Evolutionary conservation across 768 basidiomycete genomes (phyloP), one percentile per base, ranked within the genome.

Genomic region (Harrya chromipes): DNA sequence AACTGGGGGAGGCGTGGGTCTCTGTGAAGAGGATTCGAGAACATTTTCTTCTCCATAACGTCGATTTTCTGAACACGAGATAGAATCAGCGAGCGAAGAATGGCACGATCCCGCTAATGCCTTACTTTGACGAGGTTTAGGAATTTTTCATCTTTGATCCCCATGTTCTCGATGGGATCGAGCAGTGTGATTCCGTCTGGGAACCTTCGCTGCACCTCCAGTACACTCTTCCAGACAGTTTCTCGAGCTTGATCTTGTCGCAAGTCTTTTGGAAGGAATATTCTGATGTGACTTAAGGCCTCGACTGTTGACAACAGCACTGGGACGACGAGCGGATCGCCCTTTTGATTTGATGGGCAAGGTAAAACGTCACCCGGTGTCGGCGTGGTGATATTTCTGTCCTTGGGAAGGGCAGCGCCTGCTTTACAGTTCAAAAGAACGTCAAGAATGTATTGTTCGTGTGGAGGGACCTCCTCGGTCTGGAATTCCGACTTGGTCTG

Each of bases 91-190:
- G 26, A 36, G 23, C 12, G 14, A 35, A 8, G 3, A 19, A 27
- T 45, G 29, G 6, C 24, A 20, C 12, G 14, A 6, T 4, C 20
- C 10, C 3, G 21, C 10, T 10, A n/a, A 20, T 21, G 12, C 63
- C 70, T 37, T 49, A 93, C 94, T 71, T 90, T 81, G 47, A 97
- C 79, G 1, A 98, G 78, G 41, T 84, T 82, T 61, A 82, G 82
- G 73, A 99, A 99, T 58, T 89, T 92, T 31, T 90, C 89, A 58
- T 98, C 97, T 50, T 87, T 91, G 66, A 99, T 97, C 10, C 84
- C 85, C 93, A 98, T 94, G 64, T 97, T 92, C 61, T 90, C 78
- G 24, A 98, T 74, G 0, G 97, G 97, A 64, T 98, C 97, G 11
- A 99, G 75, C 8, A 94, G 70, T 0, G 88, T 73, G 47, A 97